Percentiles rank a stretch among this genome's conserved stretches.
phyloP scores from a whole-genome alignment of 164 flowering plant genomes.

The Malania oleifera region DNA sequence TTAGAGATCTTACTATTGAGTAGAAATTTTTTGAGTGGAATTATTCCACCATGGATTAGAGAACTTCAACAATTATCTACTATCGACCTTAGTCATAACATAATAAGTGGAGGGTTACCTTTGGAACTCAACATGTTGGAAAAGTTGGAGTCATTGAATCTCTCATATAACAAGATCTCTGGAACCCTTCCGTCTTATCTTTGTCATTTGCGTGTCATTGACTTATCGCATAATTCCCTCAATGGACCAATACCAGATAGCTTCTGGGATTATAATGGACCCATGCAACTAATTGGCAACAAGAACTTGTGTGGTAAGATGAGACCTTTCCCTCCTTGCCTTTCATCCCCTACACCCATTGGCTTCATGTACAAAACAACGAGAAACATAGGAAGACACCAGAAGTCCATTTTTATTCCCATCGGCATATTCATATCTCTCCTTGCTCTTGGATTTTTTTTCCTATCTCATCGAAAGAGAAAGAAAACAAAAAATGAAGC shows the following conservation, averaged over 20 bases:
- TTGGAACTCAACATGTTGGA: neutral
- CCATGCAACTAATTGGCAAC: neutral
- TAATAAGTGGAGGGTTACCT: slow-evolving; percentile 2
- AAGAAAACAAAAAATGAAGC: neutral
- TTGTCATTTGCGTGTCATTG: neutral
- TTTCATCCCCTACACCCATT: neutral
- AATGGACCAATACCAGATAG: neutral
- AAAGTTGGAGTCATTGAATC: neutral
- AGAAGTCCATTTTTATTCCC: neutral
- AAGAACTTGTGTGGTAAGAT: too few relatives aligned
- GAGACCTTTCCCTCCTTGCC: neutral
- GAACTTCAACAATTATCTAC: neutral
- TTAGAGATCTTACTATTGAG: neutral
- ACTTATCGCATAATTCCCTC: neutral
- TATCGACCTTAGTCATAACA: neutral
- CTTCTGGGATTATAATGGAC: neutral
- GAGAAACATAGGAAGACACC: too few relatives aligned
- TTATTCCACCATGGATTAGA: neutral
- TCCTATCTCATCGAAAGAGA: neutral
- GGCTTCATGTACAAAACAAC: too few relatives aligned
- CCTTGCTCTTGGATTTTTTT: too few relatives aligned
- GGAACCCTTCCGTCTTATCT: slow-evolving; percentile 1
- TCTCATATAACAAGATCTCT: slow-evolving; percentile 1
- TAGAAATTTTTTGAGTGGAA: neutral
- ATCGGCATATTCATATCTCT: neutral